Evolutionary conservation across 2,329 filamentous ascomycete genomes (phyloP).

Genomic region (Aureobasidium sp.): DNA sequence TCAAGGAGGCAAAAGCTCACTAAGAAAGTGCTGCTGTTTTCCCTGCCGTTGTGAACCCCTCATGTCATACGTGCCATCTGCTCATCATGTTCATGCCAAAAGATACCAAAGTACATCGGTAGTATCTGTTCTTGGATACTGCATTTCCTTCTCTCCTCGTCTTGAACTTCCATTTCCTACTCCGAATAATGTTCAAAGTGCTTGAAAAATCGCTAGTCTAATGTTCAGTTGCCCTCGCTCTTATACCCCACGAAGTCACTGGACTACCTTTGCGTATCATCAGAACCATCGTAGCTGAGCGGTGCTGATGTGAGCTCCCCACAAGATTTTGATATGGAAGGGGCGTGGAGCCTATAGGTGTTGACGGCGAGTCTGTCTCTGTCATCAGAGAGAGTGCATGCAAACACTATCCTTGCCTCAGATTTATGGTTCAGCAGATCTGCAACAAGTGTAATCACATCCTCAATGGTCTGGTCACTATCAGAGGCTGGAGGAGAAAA

Average conservation of each 20-base stretch:
- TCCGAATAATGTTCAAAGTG: neutral
- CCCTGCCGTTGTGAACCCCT: neutral
- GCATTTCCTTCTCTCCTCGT: neutral
- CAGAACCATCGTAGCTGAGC: neutral
- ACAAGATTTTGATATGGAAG: neutral
- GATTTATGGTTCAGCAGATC: neutral
- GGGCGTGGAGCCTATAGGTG: neutral
- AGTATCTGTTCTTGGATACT: neutral
- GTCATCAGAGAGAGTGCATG: neutral
- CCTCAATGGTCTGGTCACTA: neutral
- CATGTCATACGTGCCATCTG: neutral
- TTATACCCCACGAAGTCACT: neutral
- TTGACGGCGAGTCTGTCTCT: no score
- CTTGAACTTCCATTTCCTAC: neutral
- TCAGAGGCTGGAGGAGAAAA: neutral
- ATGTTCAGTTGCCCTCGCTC: neutral
- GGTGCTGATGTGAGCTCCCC: neutral
- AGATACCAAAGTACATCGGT: slow-evolving; percentile 7
- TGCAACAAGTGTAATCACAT: neutral
- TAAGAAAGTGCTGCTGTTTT: neutral
- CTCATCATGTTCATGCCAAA: neutral
- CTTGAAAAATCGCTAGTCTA: neutral
- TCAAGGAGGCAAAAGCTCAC: neutral
- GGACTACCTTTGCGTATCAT: neutral
- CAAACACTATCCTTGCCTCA: neutral